These are phyloP conservation scores for Phoma sp. DNA, from an alignment of 2,329 filamentous ascomycete genomes.

Conservation along the genomic window DNA sequence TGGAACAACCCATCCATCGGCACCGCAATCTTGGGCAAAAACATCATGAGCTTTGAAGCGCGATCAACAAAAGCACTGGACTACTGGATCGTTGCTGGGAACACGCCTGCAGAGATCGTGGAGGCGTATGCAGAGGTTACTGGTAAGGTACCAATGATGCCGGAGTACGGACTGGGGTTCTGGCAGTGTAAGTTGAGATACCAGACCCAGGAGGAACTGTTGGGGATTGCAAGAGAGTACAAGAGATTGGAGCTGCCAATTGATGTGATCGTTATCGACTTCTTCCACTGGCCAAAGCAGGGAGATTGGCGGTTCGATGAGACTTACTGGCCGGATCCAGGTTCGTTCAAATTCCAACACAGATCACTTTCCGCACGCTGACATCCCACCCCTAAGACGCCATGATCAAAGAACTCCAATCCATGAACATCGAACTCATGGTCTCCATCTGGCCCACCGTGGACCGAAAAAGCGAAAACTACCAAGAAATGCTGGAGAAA, in stretches of 20 bases:
- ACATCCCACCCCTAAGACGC: conserved; percentile 49
- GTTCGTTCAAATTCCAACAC: neutral
- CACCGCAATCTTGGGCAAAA: conserved; percentile 65
- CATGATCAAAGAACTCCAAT: conserved; percentile 67
- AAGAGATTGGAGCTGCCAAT: conserved; percentile 61
- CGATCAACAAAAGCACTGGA: conserved; percentile 64
- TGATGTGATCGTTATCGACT: conserved; percentile 71
- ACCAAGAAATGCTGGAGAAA: conserved; percentile 64
- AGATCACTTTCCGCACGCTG: neutral
- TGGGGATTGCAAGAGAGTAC: conserved; percentile 66
- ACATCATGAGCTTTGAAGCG: conserved; percentile 67
- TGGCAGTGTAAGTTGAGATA: conserved; percentile 73
- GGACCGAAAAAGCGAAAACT: conserved; percentile 64
- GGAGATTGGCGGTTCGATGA: conserved; percentile 72
- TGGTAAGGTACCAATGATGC: conserved; percentile 69
- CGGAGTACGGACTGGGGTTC: conserved; percentile 70
- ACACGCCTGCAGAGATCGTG: conserved; percentile 62
- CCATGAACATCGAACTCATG: conserved; percentile 68
- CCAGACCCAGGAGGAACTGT: conserved; percentile 68
- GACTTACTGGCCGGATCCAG: conserved; percentile 68
- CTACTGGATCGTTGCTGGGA: conserved; percentile 68
- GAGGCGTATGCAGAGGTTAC: conserved; percentile 63
- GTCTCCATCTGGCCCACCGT: conserved; percentile 74
- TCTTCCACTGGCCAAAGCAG: conserved; percentile 71
- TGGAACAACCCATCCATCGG: conserved; percentile 72